Evolutionary conservation across 2,329 filamentous ascomycete genomes (phyloP).

Genomic region (Calonectria montana): DNA sequence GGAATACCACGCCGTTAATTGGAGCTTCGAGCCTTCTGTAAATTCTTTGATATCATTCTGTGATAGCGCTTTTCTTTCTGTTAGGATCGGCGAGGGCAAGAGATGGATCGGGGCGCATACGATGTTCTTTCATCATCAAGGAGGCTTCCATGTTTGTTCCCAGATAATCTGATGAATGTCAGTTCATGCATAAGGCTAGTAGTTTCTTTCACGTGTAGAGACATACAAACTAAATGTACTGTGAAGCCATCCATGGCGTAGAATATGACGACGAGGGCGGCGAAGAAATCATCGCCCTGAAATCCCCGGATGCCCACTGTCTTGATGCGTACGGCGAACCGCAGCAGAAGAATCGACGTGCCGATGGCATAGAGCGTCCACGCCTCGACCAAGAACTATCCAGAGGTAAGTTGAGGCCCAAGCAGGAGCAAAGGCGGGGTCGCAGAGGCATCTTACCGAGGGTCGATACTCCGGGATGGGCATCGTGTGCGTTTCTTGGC

Average conservation of each 20-base stretch:
- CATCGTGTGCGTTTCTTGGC: neutral
- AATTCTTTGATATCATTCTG: conserved; percentile 43
- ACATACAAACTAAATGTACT: conserved; percentile 48
- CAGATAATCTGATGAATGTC: conserved; percentile 22
- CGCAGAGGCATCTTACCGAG: conserved; percentile 6
- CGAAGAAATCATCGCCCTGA: conserved; percentile 53
- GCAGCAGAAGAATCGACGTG: conserved; percentile 43
- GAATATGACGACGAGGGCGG: conserved; percentile 46
- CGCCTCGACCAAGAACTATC: conserved; percentile 44
- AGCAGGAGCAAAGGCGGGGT: neutral
- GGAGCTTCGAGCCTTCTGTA: conserved; percentile 49
- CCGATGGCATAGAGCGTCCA: conserved; percentile 49
- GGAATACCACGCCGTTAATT: conserved; percentile 54
- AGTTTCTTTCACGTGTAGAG: neutral
- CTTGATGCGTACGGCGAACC: conserved; percentile 50
- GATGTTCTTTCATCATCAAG: neutral
- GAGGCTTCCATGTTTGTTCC: conserved; percentile 39
- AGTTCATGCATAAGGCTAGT: neutral
- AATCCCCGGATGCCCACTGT: conserved; percentile 51
- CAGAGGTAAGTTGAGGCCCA: neutral
- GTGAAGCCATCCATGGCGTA: conserved; percentile 50
- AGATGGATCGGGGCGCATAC: conserved; percentile 2
- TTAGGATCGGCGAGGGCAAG: neutral
- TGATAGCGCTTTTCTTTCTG: conserved; percentile 32
- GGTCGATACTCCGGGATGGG: conserved; percentile 20